Conservation (phyloP, 164 flowering plant genomes). For the Vitis labrusca region DNA sequence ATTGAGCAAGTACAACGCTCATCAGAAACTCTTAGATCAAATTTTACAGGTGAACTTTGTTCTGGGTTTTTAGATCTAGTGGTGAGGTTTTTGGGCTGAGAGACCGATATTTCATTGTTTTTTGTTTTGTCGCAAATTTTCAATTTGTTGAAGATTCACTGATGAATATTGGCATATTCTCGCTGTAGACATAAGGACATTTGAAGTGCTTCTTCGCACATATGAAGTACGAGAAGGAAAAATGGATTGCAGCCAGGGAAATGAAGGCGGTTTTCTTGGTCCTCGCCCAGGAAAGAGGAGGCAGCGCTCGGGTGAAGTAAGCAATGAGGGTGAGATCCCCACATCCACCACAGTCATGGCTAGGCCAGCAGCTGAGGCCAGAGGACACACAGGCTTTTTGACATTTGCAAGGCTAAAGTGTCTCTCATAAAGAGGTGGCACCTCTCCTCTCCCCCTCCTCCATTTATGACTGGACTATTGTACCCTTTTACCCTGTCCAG, state of each 20-base stretch:
- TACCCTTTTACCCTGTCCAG: too few relatives aligned
- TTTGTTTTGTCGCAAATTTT: neutral
- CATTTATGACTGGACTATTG: neutral
- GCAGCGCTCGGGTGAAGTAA: slow-evolving; percentile 43
- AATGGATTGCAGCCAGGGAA: slow-evolving; percentile 25
- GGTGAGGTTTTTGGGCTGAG: too few relatives aligned
- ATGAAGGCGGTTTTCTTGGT: slow-evolving; percentile 29
- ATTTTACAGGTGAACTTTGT: slow-evolving; percentile 66
- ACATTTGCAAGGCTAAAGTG: slow-evolving; percentile 91
- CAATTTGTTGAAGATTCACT: neutral
- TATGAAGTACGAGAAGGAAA: slow-evolving; percentile 76
- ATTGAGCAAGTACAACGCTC: slow-evolving; percentile 98
- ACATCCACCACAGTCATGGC: slow-evolving; percentile 43
- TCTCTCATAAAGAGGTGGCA: neutral
- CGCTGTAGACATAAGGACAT: slow-evolving; percentile 78
- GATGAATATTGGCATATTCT: neutral
- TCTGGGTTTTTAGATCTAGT: neutral
- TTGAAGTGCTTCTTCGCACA: slow-evolving; percentile 84
- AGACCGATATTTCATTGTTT: neutral
- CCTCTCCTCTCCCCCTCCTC: too few relatives aligned
- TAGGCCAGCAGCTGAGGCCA: slow-evolving; percentile 63
- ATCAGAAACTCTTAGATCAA: slow-evolving; percentile 62
- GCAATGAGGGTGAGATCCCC: slow-evolving; percentile 28
- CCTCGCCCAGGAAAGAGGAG: slow-evolving; percentile 66
- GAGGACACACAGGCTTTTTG: slow-evolving; percentile 93